Conservation (phyloP, 2,329 filamentous ascomycete species). For the Karstenula rhodostoma region DNA sequence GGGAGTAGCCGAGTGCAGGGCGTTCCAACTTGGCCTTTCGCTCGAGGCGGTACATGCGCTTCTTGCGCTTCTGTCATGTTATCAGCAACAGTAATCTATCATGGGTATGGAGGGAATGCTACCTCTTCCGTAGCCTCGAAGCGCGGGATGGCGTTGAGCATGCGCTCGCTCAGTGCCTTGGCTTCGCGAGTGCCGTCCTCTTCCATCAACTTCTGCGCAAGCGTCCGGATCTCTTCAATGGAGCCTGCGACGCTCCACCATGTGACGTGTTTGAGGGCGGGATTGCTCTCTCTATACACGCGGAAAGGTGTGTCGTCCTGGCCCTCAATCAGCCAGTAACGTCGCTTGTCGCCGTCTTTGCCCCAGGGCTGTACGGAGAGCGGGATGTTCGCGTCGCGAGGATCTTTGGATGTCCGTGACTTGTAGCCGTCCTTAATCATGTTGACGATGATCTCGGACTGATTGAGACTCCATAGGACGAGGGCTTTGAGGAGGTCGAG, state of each 20-base stretch:
- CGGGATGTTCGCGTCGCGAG: slow-evolving; percentile 80
- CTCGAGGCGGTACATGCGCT: slow-evolving; percentile 86
- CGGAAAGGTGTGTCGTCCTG: slow-evolving; percentile 93
- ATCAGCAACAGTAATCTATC: slow-evolving; percentile 21
- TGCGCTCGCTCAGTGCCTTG: slow-evolving; percentile 77
- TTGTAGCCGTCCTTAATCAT: slow-evolving; percentile 77
- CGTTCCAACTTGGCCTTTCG: slow-evolving; percentile 88
- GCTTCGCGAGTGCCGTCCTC: slow-evolving; percentile 84
- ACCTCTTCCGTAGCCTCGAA: slow-evolving; percentile 95
- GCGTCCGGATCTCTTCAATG: slow-evolving; percentile 81
- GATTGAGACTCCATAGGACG: slow-evolving; percentile 86
- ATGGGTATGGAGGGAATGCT: slow-evolving; percentile 25
- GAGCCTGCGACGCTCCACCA: slow-evolving; percentile 94
- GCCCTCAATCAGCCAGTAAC: slow-evolving; percentile 94
- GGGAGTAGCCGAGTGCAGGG: slow-evolving; percentile 86
- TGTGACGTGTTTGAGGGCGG: slow-evolving; percentile 75
- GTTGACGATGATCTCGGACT: slow-evolving; percentile 81
- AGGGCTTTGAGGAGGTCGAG: slow-evolving; percentile 83
- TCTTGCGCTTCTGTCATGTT: slow-evolving; percentile 79
- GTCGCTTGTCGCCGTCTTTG: slow-evolving; percentile 84
- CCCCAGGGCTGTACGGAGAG: slow-evolving; percentile 92
- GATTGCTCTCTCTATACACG: slow-evolving; percentile 92
- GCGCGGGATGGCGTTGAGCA: slow-evolving; percentile 79
- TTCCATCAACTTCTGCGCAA: slow-evolving; percentile 78
- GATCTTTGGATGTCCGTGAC: slow-evolving; percentile 81